Evolutionary conservation across 257 asterid species (phyloP).

Genomic region (Solanum arcanum): DNA sequence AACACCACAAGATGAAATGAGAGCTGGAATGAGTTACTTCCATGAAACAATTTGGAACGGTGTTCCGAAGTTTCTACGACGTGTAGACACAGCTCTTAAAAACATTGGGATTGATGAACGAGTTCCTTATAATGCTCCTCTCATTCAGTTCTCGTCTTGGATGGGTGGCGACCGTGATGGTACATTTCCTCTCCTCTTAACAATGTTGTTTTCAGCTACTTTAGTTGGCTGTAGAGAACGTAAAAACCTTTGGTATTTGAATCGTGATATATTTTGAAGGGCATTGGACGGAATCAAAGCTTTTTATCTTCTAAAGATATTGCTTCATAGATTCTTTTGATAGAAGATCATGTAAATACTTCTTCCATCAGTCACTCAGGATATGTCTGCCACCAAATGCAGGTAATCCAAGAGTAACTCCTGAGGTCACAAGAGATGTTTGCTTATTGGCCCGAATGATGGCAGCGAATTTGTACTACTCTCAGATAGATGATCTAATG

Average conservation of each 20-base stretch:
- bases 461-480: slow-evolving; percentile 66
- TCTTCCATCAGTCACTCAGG: neutral
- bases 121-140: slow-evolving; percentile 43
- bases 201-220: neutral
- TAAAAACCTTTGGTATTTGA: neutral
- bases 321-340: neutral
- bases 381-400: neutral
- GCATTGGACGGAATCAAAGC: neutral
- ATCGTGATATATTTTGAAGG: neutral
- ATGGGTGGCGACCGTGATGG: slow-evolving; percentile 58
- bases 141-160: slow-evolving; percentile 45
- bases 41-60: slow-evolving; percentile 50
- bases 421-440: slow-evolving; percentile 45
- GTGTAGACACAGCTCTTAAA: slow-evolving; percentile 40
- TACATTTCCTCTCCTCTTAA: neutral
- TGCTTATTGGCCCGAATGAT: slow-evolving; percentile 45
- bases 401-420: slow-evolving; percentile 49
- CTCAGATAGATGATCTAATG: slow-evolving; percentile 93
- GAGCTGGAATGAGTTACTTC: slow-evolving; percentile 53
- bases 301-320: neutral
- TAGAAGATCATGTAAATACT: neutral
- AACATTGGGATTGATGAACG: slow-evolving; percentile 41
- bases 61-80: slow-evolving; percentile 37
- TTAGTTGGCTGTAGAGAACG: neutral
- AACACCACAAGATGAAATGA: slow-evolving; percentile 48